A percentile compares a stretch with the other conserved stretches of the same genome.
phyloP scores from a whole-genome alignment of 768 basidiomycete species.

The Leucocoprinus sp. region DNA sequence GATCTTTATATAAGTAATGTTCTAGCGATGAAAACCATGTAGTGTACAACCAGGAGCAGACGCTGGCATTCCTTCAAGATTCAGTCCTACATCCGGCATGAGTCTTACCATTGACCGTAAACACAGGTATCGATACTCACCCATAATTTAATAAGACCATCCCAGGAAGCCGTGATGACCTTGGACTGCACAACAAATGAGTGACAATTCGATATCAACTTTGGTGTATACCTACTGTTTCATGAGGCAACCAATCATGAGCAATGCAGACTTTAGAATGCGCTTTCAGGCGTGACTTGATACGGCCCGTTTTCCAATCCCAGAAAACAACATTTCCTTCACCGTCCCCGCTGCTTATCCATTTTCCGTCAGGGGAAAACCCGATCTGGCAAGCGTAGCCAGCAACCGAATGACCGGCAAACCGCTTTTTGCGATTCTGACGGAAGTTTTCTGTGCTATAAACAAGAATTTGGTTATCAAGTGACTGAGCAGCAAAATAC shows the following conservation, averaged over 20 bases:
- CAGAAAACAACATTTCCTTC: constrained; percentile 95
- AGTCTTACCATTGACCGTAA: background rate
- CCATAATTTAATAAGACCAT: constrained; percentile 97
- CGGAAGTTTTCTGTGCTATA: constrained; percentile 98
- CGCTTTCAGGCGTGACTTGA: constrained; percentile 82
- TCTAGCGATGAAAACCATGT: too few relatives aligned
- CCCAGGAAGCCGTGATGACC: constrained; percentile 96
- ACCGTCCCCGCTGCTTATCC: constrained; percentile 95
- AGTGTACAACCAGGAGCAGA: too few relatives aligned
- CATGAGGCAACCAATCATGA: constrained; percentile 97
- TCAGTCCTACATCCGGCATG: constrained; percentile 9
- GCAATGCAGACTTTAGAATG: constrained; percentile 97
- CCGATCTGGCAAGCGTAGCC: constrained; percentile 97
- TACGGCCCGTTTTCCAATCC: constrained; percentile 99
- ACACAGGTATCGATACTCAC: constrained; percentile 35
- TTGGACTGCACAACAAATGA: constrained; percentile 58
- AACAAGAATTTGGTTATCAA: constrained; percentile 97
- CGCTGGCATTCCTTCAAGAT: too few relatives aligned
- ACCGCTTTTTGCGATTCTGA: constrained; percentile 97
- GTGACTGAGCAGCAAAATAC: constrained; percentile 94
- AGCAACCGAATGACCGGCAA: constrained; percentile 93
- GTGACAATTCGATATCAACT: constrained; percentile 27
- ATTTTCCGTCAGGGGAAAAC: constrained; percentile 97
- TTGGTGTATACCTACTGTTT: constrained; percentile 65
- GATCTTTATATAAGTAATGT: too few relatives aligned